Evolutionary conservation across 495 filamentous ascomycete species (phyloP).

Genomic region (Neurospora sublineolata): DNA sequence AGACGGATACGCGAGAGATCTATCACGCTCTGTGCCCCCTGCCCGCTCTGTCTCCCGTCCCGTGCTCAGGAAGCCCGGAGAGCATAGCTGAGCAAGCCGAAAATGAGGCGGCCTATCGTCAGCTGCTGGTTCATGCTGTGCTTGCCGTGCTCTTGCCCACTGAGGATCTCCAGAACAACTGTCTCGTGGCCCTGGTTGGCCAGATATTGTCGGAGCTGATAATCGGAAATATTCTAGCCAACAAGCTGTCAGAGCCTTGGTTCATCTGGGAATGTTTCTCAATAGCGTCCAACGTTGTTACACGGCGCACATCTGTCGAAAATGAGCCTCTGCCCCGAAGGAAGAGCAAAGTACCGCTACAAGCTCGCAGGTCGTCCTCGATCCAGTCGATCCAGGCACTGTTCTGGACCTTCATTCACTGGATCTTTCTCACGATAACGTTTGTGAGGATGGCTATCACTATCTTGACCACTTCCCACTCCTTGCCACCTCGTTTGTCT

Average conservation of each 20-base stretch:
- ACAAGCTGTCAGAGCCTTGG: constrained; percentile 71
- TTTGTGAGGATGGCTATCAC: constrained; percentile 50
- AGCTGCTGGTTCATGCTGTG: constrained; percentile 64
- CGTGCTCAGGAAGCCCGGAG: constrained; percentile 38
- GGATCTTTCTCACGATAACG: constrained; percentile 52
- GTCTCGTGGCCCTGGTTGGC: constrained; percentile 65
- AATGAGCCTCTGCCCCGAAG: constrained; percentile 2
- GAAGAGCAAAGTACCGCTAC: constrained; percentile 4
- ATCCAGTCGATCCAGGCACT: constrained; percentile 30
- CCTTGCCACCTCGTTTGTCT: constrained; percentile 36
- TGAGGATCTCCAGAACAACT: constrained; percentile 81
- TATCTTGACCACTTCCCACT: constrained; percentile 37
- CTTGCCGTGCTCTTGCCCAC: constrained; percentile 78
- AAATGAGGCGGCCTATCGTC: constrained; percentile 72
- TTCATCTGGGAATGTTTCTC: constrained; percentile 72
- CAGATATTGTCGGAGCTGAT: constrained; percentile 83
- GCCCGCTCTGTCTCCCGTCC: constrained; percentile 67
- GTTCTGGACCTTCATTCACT: constrained; percentile 64
- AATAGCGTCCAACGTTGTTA: constrained; percentile 30
- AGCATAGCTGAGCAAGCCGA: constrained; percentile 49
- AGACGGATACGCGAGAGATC: constrained; percentile 50
- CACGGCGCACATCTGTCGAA: constrained; percentile 5
- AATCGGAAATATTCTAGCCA: constrained; percentile 63
- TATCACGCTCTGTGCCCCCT: constrained; percentile 79
- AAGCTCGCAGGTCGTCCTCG: constrained; percentile 15